Conservation (phyloP, 768 basidiomycete species). For the Tulasnella sp. region DNA sequence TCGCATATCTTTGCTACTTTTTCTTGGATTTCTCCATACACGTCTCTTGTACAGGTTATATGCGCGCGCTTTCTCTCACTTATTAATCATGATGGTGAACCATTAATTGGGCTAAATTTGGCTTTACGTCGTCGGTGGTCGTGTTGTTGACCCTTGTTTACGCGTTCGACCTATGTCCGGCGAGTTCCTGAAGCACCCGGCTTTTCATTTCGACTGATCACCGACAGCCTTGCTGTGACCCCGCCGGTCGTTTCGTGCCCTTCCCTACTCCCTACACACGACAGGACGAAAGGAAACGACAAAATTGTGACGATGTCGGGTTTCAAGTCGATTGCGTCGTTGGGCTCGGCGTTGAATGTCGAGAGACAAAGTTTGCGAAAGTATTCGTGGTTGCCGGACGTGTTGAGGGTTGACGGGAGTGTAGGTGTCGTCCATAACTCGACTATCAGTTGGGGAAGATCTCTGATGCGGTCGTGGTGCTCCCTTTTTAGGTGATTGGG, state of each 20-base stretch:
- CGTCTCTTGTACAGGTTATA: background rate
- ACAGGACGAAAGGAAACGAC: background rate
- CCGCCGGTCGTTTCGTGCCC: background rate
- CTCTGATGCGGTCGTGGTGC: background rate
- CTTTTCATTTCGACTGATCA: background rate
- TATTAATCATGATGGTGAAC: too few species aligned
- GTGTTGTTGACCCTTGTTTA: background rate
- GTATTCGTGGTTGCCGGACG: slow-evolving; percentile 88
- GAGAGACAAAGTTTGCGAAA: slow-evolving; percentile 23
- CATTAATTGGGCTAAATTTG: too few species aligned
- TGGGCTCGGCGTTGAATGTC: slow-evolving; percentile 1
- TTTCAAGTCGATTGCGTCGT: slow-evolving; percentile 14
- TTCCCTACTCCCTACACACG: background rate
- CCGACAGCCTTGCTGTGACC: background rate
- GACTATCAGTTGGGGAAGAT: background rate
- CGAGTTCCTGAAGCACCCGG: background rate
- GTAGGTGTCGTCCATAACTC: slow-evolving; percentile 33
- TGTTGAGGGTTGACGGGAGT: slow-evolving; percentile 70
- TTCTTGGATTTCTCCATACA: background rate
- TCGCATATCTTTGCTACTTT: background rate
- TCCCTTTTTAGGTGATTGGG: slow-evolving; percentile 43
- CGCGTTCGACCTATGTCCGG: background rate
- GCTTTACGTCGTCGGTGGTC: background rate
- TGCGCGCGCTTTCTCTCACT: too few species aligned
- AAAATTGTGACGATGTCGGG: background rate